phyloP scores from a whole-genome alignment of 768 basidiomycete genomes.

The Pulveroboletus sp. region DNA sequence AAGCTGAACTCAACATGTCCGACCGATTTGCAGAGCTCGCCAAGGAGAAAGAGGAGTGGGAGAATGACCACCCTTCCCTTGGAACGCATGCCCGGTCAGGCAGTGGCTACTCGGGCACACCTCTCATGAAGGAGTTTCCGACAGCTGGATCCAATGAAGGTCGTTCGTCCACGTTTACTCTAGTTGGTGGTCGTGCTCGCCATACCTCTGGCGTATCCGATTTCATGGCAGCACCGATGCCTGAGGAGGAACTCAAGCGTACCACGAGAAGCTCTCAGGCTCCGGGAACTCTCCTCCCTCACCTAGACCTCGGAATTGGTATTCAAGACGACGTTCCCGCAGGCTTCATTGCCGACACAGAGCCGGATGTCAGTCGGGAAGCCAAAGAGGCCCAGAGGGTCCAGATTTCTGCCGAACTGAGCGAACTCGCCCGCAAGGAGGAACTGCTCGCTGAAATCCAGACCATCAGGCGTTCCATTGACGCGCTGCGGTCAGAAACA shows the following conservation, averaged over 20 bases:
- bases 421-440: slow-evolving; percentile 61
- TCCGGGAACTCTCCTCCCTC: slow-evolving; percentile 53
- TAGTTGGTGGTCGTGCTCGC: slow-evolving; percentile 51
- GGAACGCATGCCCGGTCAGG: slow-evolving; percentile 56
- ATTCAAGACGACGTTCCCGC: slow-evolving; percentile 73
- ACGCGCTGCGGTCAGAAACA: slow-evolving; percentile 66
- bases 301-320: slow-evolving; percentile 68
- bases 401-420: slow-evolving; percentile 39
- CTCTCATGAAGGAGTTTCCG: slow-evolving; percentile 63
- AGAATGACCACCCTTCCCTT: slow-evolving; percentile 71
- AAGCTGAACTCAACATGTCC: slow-evolving; percentile 71
- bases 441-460: slow-evolving; percentile 73
- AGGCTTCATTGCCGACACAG: slow-evolving; percentile 55
- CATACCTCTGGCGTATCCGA: slow-evolving; percentile 68
- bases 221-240: slow-evolving; percentile 57
- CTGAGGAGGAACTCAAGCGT: slow-evolving; percentile 57
- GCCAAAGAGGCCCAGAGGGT: slow-evolving; percentile 31
- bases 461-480: slow-evolving; percentile 74
- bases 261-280: slow-evolving; percentile 46
- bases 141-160: slow-evolving; percentile 44
- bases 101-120: slow-evolving; percentile 58
- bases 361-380: slow-evolving; percentile 25
- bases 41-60: slow-evolving; percentile 80
- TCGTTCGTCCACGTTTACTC: slow-evolving; percentile 42
- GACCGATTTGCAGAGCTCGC: slow-evolving; percentile 59